Evolutionary conservation across 1,284 basidiomycete genomes (phyloP).

Genomic region (Prillingera fragicola): DNA sequence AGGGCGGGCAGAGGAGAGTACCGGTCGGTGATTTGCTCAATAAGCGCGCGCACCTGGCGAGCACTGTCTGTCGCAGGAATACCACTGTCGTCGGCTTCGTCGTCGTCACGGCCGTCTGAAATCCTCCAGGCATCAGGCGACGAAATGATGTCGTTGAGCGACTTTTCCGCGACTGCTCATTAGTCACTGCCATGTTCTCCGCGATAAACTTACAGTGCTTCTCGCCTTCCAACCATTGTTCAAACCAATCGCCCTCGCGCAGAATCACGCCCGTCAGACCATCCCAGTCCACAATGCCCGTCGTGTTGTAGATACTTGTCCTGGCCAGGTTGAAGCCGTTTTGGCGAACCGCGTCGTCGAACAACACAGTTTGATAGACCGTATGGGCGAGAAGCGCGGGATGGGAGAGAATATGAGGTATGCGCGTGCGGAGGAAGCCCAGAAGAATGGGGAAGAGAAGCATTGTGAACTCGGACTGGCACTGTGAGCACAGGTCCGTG

Average conservation of each 20-base stretch:
- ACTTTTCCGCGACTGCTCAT: constrained; percentile 52
- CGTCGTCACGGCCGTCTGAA: constrained; percentile 58
- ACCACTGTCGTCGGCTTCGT: constrained; percentile 46
- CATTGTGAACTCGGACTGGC: constrained; percentile 69
- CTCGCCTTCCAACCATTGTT: constrained; percentile 81
- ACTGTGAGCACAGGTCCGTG: neutral
- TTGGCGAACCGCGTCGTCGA: constrained; percentile 76
- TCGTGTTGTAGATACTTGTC: constrained; percentile 42
- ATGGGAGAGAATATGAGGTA: constrained; percentile 68
- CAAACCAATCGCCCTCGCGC: constrained; percentile 79
- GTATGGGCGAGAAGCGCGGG: constrained; percentile 89
- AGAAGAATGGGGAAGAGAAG: constrained; percentile 64
- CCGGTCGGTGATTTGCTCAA: constrained; percentile 89
- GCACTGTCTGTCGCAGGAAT: constrained; percentile 62
- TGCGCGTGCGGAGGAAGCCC: constrained; percentile 65
- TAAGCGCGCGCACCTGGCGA: constrained; percentile 68
- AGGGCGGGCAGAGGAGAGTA: constrained; percentile 79
- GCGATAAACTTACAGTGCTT: constrained; percentile 64
- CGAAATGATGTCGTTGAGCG: constrained; percentile 75
- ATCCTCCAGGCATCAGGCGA: constrained; percentile 83
- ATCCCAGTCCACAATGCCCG: constrained; percentile 54
- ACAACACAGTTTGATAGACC: constrained; percentile 82
- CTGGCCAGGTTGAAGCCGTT: constrained; percentile 62
- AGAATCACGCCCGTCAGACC: constrained; percentile 77
- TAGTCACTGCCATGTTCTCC: constrained; percentile 58